Evolutionary conservation across 768 basidiomycete genomes (phyloP), one percentile per base, ranked within the genome.

Genomic region (Kwoniella mangroviensis): DNA sequence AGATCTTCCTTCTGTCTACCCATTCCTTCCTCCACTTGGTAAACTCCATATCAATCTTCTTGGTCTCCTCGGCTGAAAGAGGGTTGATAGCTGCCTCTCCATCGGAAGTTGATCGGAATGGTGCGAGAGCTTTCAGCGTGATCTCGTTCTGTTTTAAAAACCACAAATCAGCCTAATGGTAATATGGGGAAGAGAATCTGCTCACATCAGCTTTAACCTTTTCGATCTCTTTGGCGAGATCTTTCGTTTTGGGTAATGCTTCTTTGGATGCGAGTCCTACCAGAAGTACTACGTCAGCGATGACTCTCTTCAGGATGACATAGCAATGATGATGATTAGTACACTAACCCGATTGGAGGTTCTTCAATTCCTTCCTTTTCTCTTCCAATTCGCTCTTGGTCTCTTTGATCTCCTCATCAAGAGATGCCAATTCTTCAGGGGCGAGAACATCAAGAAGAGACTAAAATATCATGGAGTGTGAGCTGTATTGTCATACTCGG

Each of bases 1-100:
- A 96, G 2, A 90, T 84, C 79, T 91, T 94, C 78, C 87, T 88
- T 65, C 94, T 86, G 24, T 87, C 86, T 42, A 88, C 82, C 94
- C 94, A 96, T 84, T 94, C 90, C 3, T 86, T 86, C 70, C 90
- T 86, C 93, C 93, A 95, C 77, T 87, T 88, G 6, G 75, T 83
- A 91, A 93, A 94, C 41, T 94, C 91, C 1, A 83, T 80, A 69
- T 94, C 90, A 63, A 94, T 84, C 69, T 86, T 84, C 17, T 86
- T 87, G 19, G 92, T 85, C 60, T 94, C 92, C 72, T 89, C 88
- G 9, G 88, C 84, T 19, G 91, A 91, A 40, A 94, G 65, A 13
- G 80, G 80, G 21, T 61, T 66, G 63, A 68, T 59, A 9, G 65
- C 59, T 24, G 68, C 34, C 13, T 62, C 57, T 2, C 58, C 69